phyloP scores from a whole-genome alignment of 805 yeast species.

The Ogataea sp. region DNA sequence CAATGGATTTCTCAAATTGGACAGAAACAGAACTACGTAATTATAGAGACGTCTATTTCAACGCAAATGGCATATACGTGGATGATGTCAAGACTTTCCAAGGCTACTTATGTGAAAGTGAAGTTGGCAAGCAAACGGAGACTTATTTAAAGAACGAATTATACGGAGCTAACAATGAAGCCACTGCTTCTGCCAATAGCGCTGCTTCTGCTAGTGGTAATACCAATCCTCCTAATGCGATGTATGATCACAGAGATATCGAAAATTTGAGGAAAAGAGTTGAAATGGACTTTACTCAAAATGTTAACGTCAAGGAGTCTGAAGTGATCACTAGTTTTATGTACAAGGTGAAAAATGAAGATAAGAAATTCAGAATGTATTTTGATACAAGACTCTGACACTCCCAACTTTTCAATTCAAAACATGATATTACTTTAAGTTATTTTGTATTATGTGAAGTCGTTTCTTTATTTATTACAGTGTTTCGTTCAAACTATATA shows the following conservation, averaged over 20 bases:
- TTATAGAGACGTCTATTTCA: slow-evolving; percentile 48
- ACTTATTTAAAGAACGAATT: slow-evolving; percentile 19
- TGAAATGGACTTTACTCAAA: slow-evolving; percentile 50
- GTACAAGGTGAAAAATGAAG: slow-evolving; percentile 73
- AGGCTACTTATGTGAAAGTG: slow-evolving; percentile 64
- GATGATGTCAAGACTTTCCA: slow-evolving; percentile 57
- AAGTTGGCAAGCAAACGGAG: slow-evolving; percentile 65
- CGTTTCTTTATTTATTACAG: background rate
- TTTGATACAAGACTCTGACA: slow-evolving; percentile 18
- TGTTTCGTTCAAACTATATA: too few relatives aligned
- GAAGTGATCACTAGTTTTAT: slow-evolving; percentile 85
- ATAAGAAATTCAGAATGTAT: slow-evolving; percentile 30
- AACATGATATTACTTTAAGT: too few relatives aligned
- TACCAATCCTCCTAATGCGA: background rate
- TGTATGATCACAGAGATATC: slow-evolving; percentile 22
- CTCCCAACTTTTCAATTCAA: background rate
- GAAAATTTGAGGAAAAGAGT: slow-evolving; percentile 21
- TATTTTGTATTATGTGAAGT: background rate
- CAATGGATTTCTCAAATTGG: slow-evolving; percentile 62
- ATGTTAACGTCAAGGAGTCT: slow-evolving; percentile 57
- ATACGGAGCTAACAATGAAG: background rate
- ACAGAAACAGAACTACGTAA: slow-evolving; percentile 58
- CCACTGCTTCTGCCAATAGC: background rate
- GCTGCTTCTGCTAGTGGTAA: background rate
- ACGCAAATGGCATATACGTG: slow-evolving; percentile 28